A percentile compares a stretch with the other conserved stretches of the same genome.
Evolutionary conservation across 2,329 filamentous ascomycete genomes (phyloP).

Genomic region (Cordyceps javanica): DNA sequence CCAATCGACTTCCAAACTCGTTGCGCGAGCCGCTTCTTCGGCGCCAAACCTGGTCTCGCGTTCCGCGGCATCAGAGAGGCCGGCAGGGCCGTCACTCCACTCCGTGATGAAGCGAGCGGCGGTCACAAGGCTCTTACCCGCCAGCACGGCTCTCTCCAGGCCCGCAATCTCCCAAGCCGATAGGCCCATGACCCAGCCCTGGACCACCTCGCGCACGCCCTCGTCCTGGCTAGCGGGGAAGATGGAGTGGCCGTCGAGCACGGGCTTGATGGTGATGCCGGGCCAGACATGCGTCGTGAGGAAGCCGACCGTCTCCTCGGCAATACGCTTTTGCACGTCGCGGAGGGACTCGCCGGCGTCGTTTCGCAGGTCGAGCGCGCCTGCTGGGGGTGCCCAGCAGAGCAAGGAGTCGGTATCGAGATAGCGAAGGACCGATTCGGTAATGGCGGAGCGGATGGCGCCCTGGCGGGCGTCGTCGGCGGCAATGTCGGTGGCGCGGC

Average conservation of each 20-base stretch:
- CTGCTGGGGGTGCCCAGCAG: slow-evolving; percentile 67
- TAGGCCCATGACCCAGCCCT: slow-evolving; percentile 68
- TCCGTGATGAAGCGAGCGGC: slow-evolving; percentile 73
- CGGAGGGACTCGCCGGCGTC: slow-evolving; percentile 56
- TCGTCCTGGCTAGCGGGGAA: slow-evolving; percentile 67
- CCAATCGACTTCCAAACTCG: slow-evolving; percentile 81
- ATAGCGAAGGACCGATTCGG: slow-evolving; percentile 70
- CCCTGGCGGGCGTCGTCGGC: slow-evolving; percentile 52
- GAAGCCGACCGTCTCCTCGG: slow-evolving; percentile 64
- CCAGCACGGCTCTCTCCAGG: slow-evolving; percentile 75
- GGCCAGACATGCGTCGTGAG: slow-evolving; percentile 75
- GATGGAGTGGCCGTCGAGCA: slow-evolving; percentile 74
- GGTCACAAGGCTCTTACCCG: slow-evolving; percentile 78
- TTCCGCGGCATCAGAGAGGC: slow-evolving; percentile 32
- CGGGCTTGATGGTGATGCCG: slow-evolving; percentile 68
- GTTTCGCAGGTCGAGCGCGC: slow-evolving; percentile 40
- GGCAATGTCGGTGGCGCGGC: slow-evolving; percentile 76
- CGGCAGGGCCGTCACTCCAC: slow-evolving; percentile 72
- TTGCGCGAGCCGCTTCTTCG: slow-evolving; percentile 71
- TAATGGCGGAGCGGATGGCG: slow-evolving; percentile 58
- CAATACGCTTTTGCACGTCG: slow-evolving; percentile 62
- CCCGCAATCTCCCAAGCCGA: slow-evolving; percentile 78
- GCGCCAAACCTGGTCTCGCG: slow-evolving; percentile 54
- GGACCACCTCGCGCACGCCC: slow-evolving; percentile 69
- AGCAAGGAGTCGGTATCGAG: slow-evolving; percentile 87